Evolutionary conservation across 2,329 filamentous ascomycete genomes (phyloP).

Genomic region (Trichophyton verrucosum): DNA sequence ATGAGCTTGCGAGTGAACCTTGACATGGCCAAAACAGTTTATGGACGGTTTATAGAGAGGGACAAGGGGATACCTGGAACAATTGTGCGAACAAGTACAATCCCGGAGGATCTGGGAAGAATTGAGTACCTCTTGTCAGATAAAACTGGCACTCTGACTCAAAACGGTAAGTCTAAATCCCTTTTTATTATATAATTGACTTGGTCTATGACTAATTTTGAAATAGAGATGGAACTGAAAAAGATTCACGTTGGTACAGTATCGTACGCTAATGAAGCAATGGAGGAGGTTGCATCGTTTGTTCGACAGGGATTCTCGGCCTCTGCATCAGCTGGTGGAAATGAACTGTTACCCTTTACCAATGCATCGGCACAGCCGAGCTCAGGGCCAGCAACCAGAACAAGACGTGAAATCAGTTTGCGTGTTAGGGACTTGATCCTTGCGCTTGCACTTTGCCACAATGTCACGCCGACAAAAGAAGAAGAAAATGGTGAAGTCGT

Average conservation of each 20-base stretch:
- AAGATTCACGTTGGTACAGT: conserved; percentile 98
- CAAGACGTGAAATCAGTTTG: conserved; percentile 81
- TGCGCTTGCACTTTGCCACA: conserved; percentile 86
- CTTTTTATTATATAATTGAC: not conserved
- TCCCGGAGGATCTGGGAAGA: conserved; percentile 86
- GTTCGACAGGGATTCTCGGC: conserved; percentile 69
- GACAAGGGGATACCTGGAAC: conserved; percentile 84
- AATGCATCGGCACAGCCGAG: conserved; percentile 35
- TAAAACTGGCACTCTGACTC: conserved; percentile 94
- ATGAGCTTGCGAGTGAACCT: conserved; percentile 94
- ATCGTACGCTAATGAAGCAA: conserved; percentile 94
- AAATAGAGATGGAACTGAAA: conserved; percentile 83
- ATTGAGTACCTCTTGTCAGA: conserved; percentile 95
- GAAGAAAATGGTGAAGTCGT: conserved; percentile 64
- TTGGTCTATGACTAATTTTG: not conserved
- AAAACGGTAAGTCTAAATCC: conserved; percentile 49
- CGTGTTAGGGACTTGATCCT: conserved; percentile 87
- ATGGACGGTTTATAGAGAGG: conserved; percentile 87
- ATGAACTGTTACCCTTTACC: conserved; percentile 43
- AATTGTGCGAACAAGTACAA: conserved; percentile 90
- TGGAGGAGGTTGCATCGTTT: conserved; percentile 89
- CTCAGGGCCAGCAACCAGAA: conserved; percentile 58
- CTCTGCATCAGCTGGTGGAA: conserved; percentile 50
- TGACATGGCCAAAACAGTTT: conserved; percentile 93
- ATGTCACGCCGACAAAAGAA: conserved; percentile 85